These are phyloP conservation scores for Backusella liffmaniae DNA, from an alignment of 192 early-diverging fungal species.

Conservation along the genomic window DNA sequence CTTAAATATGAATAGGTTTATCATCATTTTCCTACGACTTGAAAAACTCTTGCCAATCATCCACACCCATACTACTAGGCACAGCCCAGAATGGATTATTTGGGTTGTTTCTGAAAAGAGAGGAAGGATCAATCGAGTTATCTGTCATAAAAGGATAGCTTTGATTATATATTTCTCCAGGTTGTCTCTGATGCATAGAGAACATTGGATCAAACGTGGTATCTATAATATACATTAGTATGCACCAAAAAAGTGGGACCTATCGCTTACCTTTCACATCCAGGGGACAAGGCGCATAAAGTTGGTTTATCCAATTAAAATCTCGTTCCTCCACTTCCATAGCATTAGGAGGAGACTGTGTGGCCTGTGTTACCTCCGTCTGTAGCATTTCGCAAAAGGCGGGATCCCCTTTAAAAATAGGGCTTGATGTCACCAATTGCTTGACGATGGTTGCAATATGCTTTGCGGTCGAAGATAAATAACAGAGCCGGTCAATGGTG, in stretches of 20 bases:
- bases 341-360: neutral
- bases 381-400: neutral
- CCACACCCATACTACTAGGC: conserved; percentile 1
- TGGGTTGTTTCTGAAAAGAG: neutral
- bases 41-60: conserved; percentile 8
- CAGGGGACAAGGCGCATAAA: neutral
- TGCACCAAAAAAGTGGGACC: neutral
- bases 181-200: neutral
- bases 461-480: neutral
- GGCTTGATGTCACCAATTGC: neutral
- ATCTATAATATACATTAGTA: neutral
- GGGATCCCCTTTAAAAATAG: neutral
- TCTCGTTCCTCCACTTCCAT: neutral
- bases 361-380: neutral
- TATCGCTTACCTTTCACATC: neutral
- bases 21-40: neutral
- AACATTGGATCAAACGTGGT: neutral
- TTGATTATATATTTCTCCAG: neutral
- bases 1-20: neutral
- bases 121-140: neutral
- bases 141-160: neutral
- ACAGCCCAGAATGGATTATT: conserved; percentile 8
- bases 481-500: neutral
- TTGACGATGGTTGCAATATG: neutral
- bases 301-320: conserved; percentile 6